These are phyloP conservation scores for Penicillium nucicola DNA, from an alignment of 495 filamentous ascomycete genomes.

Conservation along the genomic window DNA sequence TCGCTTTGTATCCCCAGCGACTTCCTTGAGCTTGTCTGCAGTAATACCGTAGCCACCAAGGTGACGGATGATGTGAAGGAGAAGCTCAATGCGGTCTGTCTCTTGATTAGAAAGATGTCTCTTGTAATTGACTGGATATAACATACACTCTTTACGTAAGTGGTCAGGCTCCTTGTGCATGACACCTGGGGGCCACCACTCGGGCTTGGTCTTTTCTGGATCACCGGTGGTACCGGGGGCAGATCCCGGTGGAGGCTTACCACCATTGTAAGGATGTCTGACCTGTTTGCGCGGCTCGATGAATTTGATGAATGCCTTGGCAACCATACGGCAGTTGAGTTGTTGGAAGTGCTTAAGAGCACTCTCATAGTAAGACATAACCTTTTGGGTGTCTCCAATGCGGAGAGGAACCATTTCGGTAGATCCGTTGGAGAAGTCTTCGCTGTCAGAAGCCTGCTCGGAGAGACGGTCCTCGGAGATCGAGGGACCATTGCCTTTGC, in stretches of 20 bases:
- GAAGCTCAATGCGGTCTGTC: slow-evolving; percentile 38
- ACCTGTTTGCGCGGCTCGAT: slow-evolving; percentile 85
- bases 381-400: slow-evolving; percentile 36
- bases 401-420: slow-evolving; percentile 36
- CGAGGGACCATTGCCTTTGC: slow-evolving; percentile 24
- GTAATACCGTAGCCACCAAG: slow-evolving; percentile 34
- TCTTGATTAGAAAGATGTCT: background rate
- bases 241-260: slow-evolving; percentile 36
- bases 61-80: slow-evolving; percentile 47
- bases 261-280: slow-evolving; percentile 59
- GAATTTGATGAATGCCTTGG: slow-evolving; percentile 76
- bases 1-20: slow-evolving; percentile 40
- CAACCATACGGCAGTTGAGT: slow-evolving; percentile 62
- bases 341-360: slow-evolving; percentile 71
- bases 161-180: slow-evolving; percentile 87
- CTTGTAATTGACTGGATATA: background rate
- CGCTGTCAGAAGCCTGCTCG: slow-evolving; percentile 26
- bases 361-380: slow-evolving; percentile 35
- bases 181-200: slow-evolving; percentile 72
- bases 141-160: slow-evolving; percentile 68
- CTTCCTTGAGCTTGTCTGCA: slow-evolving; percentile 39
- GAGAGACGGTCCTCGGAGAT: slow-evolving; percentile 17
- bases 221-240: slow-evolving; percentile 39
- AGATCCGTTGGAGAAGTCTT: slow-evolving; percentile 21
- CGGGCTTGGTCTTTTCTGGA: slow-evolving; percentile 60